These are phyloP conservation scores for Capsicum chinense DNA, from an alignment of 257 asterid species.

Conservation along the genomic window DNA sequence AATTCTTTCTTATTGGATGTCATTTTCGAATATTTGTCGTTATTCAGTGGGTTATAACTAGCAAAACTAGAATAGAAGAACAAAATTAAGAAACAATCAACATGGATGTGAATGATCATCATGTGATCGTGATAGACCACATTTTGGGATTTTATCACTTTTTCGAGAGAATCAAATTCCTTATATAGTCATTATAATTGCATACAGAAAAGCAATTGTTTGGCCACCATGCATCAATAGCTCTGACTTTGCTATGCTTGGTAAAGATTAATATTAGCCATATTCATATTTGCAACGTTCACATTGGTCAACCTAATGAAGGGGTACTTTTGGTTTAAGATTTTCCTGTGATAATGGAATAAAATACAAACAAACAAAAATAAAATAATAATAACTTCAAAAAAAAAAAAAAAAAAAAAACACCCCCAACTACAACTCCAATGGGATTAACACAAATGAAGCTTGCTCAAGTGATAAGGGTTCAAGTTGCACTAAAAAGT, in stretches of 20 bases:
- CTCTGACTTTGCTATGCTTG: not conserved
- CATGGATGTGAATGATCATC: not conserved
- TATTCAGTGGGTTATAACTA: not conserved
- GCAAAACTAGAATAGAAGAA: not conserved
- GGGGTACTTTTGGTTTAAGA: not conserved
- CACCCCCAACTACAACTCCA: not conserved
- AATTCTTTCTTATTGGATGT: not conserved
- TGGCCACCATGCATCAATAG: not conserved
- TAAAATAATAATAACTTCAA: too few relatives aligned
- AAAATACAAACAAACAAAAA: too few relatives aligned
- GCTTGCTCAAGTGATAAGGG: too few relatives aligned
- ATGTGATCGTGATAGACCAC: not conserved
- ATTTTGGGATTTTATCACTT: not conserved
- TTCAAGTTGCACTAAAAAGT: too few relatives aligned
- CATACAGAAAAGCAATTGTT: not conserved
- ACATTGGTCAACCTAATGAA: not conserved
- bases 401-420: not conserved
- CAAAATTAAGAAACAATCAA: not conserved
- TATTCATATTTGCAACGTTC: not conserved
- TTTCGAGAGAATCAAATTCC: conserved; percentile 8
- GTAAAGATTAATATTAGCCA: not conserved
- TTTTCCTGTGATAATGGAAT: not conserved
- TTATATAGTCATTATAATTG: not conserved
- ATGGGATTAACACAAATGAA: not conserved
- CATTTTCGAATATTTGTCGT: not conserved